phyloP scores from a whole-genome alignment of 306 rosid genomes.

The Corylus heterophylla region DNA sequence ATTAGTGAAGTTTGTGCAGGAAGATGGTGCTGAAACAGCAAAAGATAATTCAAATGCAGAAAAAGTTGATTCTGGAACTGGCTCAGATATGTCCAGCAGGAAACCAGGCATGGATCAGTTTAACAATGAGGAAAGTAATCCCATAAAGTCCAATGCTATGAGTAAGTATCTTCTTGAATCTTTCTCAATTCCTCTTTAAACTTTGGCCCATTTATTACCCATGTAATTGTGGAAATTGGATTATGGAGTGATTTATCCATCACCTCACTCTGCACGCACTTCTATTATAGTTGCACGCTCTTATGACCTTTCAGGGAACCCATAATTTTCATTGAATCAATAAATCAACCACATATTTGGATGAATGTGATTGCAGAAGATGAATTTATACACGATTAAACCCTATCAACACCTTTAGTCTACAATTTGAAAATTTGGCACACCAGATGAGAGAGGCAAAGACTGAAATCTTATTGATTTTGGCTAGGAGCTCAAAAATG shows the following conservation, averaged over 20 bases:
- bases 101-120: conserved; percentile 71
- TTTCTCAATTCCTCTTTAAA: conserved; percentile 16
- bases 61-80: conserved; percentile 35
- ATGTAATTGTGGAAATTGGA: conserved; percentile 1
- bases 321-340: background rate
- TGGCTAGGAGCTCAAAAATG: no score
- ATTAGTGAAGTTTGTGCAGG: conserved; percentile 48
- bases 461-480: no score
- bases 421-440: no score
- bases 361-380: no score
- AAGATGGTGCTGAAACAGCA: conserved; percentile 37
- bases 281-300: background rate
- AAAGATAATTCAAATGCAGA: conserved; percentile 47
- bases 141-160: conserved; percentile 73
- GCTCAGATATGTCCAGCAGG: conserved; percentile 28
- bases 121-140: conserved; percentile 67
- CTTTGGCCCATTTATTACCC: background rate
- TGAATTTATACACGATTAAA: no score
- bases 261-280: background rate
- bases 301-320: background rate
- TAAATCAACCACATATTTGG: background rate
- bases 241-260: conserved; percentile 5
- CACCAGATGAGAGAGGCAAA: no score
- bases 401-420: no score
- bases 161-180: conserved; percentile 52